Evolutionary conservation across 2,329 filamentous ascomycete genomes (phyloP).

Genomic region (Hirsutella minnesotensis): DNA sequence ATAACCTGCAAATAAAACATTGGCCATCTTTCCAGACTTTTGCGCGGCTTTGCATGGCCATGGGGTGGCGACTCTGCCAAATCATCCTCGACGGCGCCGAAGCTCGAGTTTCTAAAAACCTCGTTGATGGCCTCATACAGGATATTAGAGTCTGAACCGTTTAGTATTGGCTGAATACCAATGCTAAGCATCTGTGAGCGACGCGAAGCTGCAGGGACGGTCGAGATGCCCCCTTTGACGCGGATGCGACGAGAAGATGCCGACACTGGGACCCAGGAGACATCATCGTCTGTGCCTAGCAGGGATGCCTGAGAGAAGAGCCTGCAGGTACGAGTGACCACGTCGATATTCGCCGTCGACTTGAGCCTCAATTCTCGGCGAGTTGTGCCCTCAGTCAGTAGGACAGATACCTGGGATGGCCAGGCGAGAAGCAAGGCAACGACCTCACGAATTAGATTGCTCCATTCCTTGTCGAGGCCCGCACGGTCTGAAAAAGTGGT

Average conservation of each 20-base stretch:
- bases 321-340: constrained; percentile 20
- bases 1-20: constrained; percentile 75
- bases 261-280: constrained; percentile 58
- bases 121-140: constrained; percentile 71
- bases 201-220: constrained; percentile 57
- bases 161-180: constrained; percentile 54
- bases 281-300: constrained; percentile 36
- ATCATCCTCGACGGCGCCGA: constrained; percentile 49
- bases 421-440: constrained; percentile 61
- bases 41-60: constrained; percentile 40
- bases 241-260: constrained; percentile 50
- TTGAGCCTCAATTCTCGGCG: constrained; percentile 27
- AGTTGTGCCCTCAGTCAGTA: constrained; percentile 37
- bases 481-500: constrained; percentile 36
- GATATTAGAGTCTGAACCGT: constrained; percentile 45
- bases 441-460: constrained; percentile 44
- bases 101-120: constrained; percentile 64
- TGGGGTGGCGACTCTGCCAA: constrained; percentile 20
- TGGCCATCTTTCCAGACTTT: constrained; percentile 69
- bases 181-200: constrained; percentile 72
- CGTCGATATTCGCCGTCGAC: constrained; percentile 10
- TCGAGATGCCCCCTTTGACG: constrained; percentile 61
- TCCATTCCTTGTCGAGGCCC: constrained; percentile 51
- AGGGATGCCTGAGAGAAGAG: constrained; percentile 57
- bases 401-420: constrained; percentile 42